Percentiles rank a stretch among this genome's conserved stretches.
Conservation (phyloP, 768 basidiomycete genomes). For the Austroboletus festivus region DNA sequence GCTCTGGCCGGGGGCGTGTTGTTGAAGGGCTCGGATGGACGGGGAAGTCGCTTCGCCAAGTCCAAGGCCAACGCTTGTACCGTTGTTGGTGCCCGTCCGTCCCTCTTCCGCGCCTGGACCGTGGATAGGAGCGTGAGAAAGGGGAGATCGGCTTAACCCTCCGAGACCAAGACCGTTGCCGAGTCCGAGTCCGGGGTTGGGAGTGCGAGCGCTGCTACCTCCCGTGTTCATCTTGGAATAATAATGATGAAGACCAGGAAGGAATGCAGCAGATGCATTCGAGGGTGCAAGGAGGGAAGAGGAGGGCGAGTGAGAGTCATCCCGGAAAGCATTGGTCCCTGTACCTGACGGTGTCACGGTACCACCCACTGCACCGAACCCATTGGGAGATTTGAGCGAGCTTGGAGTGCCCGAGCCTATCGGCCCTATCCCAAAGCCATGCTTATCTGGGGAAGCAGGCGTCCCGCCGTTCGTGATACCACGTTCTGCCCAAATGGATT, state of each 20-base stretch:
- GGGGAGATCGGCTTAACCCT: slow-evolving; percentile 30
- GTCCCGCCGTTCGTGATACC: slow-evolving; percentile 30
- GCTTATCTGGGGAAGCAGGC: slow-evolving; percentile 38
- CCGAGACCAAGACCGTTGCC: slow-evolving; percentile 21
- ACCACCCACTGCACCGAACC: slow-evolving; percentile 27
- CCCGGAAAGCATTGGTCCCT: slow-evolving; percentile 29
- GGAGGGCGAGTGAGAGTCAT: slow-evolving; percentile 34
- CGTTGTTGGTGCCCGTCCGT: slow-evolving; percentile 12
- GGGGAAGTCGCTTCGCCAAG: slow-evolving; percentile 51
- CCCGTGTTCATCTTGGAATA: slow-evolving; percentile 52
- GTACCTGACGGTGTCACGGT: slow-evolving; percentile 7
- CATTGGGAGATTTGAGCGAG: slow-evolving; percentile 48
- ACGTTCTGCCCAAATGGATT: slow-evolving; percentile 77
- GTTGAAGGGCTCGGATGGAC: slow-evolving; percentile 72
- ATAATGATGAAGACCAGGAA: slow-evolving; percentile 66
- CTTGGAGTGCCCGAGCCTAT: slow-evolving; percentile 45
- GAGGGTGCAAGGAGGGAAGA: slow-evolving; percentile 51
- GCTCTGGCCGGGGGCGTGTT: slow-evolving; percentile 88
- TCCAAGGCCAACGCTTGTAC: slow-evolving; percentile 15
- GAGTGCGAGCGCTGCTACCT: slow-evolving; percentile 26
- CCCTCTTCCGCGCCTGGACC: slow-evolving; percentile 27
- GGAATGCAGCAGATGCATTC: slow-evolving; percentile 80
- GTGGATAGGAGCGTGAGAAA: slow-evolving; percentile 27
- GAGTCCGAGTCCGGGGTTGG: slow-evolving; percentile 20
- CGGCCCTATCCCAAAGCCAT: slow-evolving; percentile 19